Conservation (phyloP, 306 rosid species). For the Glycine tomentella region DNA sequence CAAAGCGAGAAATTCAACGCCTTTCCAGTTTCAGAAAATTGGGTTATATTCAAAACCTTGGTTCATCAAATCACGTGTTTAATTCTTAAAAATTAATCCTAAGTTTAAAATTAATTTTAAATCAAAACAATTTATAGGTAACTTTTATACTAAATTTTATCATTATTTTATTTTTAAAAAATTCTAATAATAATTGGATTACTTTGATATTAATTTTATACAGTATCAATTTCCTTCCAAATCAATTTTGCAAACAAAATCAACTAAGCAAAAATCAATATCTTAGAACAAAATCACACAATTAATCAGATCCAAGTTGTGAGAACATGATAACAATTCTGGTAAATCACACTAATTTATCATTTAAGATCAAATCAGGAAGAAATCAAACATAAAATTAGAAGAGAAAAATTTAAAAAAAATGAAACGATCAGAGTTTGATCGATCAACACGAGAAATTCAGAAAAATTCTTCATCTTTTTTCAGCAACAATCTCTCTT, state of each 20-base stretch:
- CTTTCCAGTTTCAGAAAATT: not conserved
- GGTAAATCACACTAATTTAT: slow-evolving; percentile 58
- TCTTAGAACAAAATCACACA: not conserved
- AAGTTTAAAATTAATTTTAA: not conserved
- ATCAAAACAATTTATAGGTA: too few relatives aligned
- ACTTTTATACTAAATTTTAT: too few relatives aligned
- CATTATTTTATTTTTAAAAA: too few relatives aligned
- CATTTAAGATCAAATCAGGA: slow-evolving; percentile 48
- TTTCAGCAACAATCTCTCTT: slow-evolving; percentile 41
- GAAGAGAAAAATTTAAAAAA: slow-evolving; percentile 5
- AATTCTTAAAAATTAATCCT: not conserved
- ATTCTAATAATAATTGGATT: too few relatives aligned
- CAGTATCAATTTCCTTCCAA: too few relatives aligned
- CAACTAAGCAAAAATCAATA: too few relatives aligned
- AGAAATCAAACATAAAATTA: slow-evolving; percentile 31
- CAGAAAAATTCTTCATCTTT: slow-evolving; percentile 49
- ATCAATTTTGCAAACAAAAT: too few relatives aligned
- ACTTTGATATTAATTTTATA: too few relatives aligned
- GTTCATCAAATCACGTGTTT: not conserved
- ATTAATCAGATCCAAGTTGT: not conserved
- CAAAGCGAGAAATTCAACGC: not conserved
- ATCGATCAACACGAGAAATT: slow-evolving; percentile 49
- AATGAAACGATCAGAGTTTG: slow-evolving; percentile 53
- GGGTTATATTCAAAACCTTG: not conserved
- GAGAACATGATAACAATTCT: not conserved